phyloP scores from a whole-genome alignment of 2,329 filamentous ascomycete species.

The Sphaerulina populicola region DNA sequence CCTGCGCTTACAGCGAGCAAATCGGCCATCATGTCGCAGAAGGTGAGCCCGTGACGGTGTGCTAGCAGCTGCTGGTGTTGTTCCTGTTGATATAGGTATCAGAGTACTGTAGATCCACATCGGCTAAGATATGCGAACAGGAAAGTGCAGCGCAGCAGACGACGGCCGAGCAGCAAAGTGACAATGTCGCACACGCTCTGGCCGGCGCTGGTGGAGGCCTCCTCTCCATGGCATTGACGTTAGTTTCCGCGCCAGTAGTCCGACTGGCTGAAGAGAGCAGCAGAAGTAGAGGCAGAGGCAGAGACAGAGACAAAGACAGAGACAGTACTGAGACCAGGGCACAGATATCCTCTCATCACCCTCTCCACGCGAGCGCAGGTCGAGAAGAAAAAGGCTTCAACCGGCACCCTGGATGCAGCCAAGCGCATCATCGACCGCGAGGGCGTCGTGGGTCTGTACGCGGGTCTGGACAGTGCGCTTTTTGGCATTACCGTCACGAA shows the following conservation, averaged over 20 bases:
- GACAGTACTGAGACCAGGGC: too few relatives aligned
- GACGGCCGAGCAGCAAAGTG: slow-evolving; percentile 71
- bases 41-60: slow-evolving; percentile 4
- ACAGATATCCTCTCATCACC: slow-evolving; percentile 88
- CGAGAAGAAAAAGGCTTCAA: slow-evolving; percentile 86
- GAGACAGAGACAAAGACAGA: not conserved
- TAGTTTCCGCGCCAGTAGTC: slow-evolving; percentile 29
- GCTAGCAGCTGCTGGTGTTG: not conserved
- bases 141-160: slow-evolving; percentile 34
- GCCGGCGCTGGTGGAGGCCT: slow-evolving; percentile 89
- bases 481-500: slow-evolving; percentile 98
- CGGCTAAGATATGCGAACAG: slow-evolving; percentile 10
- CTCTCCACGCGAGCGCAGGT: slow-evolving; percentile 96
- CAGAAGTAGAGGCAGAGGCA: slow-evolving; percentile 39
- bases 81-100: not conserved
- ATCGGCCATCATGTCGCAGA: slow-evolving; percentile 10
- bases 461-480: slow-evolving; percentile 84
- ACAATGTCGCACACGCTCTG: slow-evolving; percentile 93
- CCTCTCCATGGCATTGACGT: slow-evolving; percentile 92
- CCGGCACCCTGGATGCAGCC: slow-evolving; percentile 73
- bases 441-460: slow-evolving; percentile 79
- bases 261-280: not conserved
- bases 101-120: not conserved
- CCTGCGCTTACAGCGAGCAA: slow-evolving; percentile 2
- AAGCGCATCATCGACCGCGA: slow-evolving; percentile 84